Conservation (phyloP, 768 basidiomycete species). For the Leccinum variicolor region DNA sequence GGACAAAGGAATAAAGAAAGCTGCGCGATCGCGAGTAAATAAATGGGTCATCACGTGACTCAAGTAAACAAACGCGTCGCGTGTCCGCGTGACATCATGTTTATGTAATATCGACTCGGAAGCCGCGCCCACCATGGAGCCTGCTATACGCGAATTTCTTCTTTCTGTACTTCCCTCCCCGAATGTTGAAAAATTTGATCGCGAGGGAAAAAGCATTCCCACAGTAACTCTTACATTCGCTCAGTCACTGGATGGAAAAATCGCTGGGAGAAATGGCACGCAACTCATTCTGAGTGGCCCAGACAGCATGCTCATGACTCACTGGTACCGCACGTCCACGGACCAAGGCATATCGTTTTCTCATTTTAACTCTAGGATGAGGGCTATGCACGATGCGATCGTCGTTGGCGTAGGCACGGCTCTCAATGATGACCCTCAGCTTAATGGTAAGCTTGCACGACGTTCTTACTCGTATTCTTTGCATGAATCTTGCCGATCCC, state of each 20-base stretch:
- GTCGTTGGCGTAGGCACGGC: conserved; percentile 89
- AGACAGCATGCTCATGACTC: conserved; percentile 92
- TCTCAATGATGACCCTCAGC: conserved; percentile 87
- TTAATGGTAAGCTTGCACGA: conserved; percentile 67
- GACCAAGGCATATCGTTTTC: neutral
- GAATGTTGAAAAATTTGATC: conserved; percentile 9
- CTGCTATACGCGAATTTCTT: conserved; percentile 24
- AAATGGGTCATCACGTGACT: conserved; percentile 7
- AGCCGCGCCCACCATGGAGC: neutral
- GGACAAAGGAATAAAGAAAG: conserved; percentile 1
- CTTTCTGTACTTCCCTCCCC: conserved; percentile 25
- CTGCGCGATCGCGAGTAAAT: neutral
- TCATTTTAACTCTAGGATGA: conserved; percentile 56
- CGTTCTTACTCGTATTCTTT: neutral
- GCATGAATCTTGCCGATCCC: neutral
- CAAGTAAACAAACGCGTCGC: neutral
- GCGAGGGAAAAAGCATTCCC: conserved; percentile 37
- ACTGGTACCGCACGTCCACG: conserved; percentile 53
- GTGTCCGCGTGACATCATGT: neutral
- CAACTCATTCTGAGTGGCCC: conserved; percentile 82
- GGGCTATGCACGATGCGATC: conserved; percentile 90
- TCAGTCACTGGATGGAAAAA: conserved; percentile 84
- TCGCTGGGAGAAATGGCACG: conserved; percentile 67
- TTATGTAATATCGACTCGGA: neutral
- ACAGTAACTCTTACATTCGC: conserved; percentile 82